Percentiles rank a stretch among this genome's conserved stretches.
These are phyloP conservation scores for Aspergillus indologenus DNA, from an alignment of 495 filamentous ascomycete species.

Conservation along the genomic window DNA sequence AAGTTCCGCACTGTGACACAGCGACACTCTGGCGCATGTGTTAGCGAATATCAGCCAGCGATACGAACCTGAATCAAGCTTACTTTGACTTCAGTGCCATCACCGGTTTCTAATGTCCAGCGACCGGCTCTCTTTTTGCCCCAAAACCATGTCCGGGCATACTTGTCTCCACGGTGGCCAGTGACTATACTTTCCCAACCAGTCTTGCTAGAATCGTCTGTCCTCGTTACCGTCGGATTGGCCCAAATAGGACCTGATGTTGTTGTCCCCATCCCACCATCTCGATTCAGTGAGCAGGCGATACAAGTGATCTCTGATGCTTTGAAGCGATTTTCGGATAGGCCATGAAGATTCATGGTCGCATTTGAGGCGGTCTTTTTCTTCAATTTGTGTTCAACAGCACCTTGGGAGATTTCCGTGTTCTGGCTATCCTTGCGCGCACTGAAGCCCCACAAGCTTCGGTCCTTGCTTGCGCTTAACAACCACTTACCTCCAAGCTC, in stretches of 20 bases:
- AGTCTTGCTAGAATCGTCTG: constrained; percentile 64
- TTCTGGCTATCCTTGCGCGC: constrained; percentile 91
- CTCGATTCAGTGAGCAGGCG: constrained; percentile 84
- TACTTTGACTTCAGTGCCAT: constrained; percentile 73
- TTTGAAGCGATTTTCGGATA: constrained; percentile 55
- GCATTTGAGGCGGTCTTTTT: constrained; percentile 50
- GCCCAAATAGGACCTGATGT: constrained; percentile 74
- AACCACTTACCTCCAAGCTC: constrained; percentile 91
- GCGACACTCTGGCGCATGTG: constrained; percentile 62
- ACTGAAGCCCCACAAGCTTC: constrained; percentile 93
- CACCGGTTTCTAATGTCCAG: constrained; percentile 86
- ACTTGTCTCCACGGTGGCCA: constrained; percentile 81
- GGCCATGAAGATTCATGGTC: constrained; percentile 23
- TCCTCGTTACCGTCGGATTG: constrained; percentile 56
- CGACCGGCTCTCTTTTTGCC: constrained; percentile 86
- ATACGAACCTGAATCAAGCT: constrained; percentile 4
- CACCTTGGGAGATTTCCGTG: constrained; percentile 86
- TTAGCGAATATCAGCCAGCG: neutral
- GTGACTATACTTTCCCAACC: constrained; percentile 98
- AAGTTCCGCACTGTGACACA: constrained; percentile 87
- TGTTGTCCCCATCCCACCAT: constrained; percentile 82
- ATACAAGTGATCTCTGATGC: constrained; percentile 87
- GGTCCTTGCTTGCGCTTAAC: constrained; percentile 79
- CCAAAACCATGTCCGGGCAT: constrained; percentile 96
- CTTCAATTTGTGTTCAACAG: constrained; percentile 76